phyloP scores from a whole-genome alignment of 192 early-diverging fungal species.

The Coemansia sp. region DNA sequence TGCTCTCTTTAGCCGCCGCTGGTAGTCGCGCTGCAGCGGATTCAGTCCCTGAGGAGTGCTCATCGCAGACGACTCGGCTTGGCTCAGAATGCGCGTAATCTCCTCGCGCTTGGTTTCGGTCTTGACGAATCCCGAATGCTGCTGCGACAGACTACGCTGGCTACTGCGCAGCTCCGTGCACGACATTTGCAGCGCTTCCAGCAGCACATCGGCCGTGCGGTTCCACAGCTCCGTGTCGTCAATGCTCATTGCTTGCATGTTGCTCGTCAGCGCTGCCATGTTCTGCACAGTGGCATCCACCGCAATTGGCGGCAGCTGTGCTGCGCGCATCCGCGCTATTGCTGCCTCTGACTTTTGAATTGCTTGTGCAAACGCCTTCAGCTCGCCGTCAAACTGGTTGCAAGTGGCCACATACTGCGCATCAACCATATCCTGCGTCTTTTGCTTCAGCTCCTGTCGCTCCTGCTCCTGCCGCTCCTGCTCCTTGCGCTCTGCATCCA shows the following conservation, averaged over 20 bases:
- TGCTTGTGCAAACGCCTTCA: constrained; percentile 29
- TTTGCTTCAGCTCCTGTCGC: constrained; percentile 24
- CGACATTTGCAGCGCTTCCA: constrained; percentile 41
- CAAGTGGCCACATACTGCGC: constrained; percentile 45
- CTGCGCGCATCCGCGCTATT: constrained; percentile 27
- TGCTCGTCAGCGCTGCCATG: constrained; percentile 17
- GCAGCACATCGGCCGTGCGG: constrained; percentile 39
- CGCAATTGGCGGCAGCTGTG: constrained; percentile 38
- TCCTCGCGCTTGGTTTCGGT: constrained; percentile 48
- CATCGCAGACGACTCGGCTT: constrained; percentile 11
- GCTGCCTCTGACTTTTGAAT: constrained; percentile 22
- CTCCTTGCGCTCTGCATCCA: constrained; percentile 18
- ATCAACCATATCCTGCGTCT: constrained; percentile 31
- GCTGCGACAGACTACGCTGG: constrained; percentile 28
- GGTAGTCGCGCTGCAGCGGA: constrained; percentile 46
- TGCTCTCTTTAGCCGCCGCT: constrained; percentile 28
- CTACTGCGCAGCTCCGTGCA: constrained; percentile 41
- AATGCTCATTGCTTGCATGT: constrained; percentile 30
- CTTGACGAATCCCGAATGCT: constrained; percentile 23
- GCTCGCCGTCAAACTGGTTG: constrained; percentile 44
- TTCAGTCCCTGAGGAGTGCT: constrained; percentile 23
- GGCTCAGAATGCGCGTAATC: constrained; percentile 28
- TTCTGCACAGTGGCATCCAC: constrained; percentile 29
- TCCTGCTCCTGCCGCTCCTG: constrained; percentile 11
- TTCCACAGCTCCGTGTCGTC: constrained; percentile 44